Conservation (phyloP, 2,329 filamentous ascomycete species). For the Pezicula radicicola region DNA sequence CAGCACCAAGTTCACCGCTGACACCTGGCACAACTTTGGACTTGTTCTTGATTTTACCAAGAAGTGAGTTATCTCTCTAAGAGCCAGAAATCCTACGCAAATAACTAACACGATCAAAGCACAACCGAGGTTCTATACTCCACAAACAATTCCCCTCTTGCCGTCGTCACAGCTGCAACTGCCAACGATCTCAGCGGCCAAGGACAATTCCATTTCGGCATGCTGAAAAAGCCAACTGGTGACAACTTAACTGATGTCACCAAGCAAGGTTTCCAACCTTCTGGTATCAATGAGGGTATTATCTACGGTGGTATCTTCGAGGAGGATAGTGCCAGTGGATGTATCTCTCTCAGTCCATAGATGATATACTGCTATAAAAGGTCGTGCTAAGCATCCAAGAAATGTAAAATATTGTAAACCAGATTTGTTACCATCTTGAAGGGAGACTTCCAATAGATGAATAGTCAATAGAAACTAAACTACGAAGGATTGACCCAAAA, state of each 20-base stretch:
- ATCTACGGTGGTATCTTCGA: slow-evolving; percentile 51
- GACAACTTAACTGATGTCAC: slow-evolving; percentile 42
- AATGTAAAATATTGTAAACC: too few species aligned
- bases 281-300: slow-evolving; percentile 48
- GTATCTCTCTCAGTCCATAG: slow-evolving; percentile 28
- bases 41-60: slow-evolving; percentile 53
- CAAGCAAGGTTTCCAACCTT: slow-evolving; percentile 44
- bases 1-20: slow-evolving; percentile 45
- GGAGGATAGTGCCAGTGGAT: slow-evolving; percentile 43
- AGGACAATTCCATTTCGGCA: slow-evolving; percentile 60
- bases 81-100: not conserved
- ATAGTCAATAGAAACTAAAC: too few species aligned
- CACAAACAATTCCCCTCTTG: slow-evolving; percentile 39
- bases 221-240: slow-evolving; percentile 56
- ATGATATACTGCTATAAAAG: too few species aligned
- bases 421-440: too few species aligned
- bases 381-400: too few species aligned
- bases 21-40: slow-evolving; percentile 60
- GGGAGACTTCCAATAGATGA: too few species aligned
- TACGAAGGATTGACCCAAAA: too few species aligned
- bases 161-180: slow-evolving; percentile 41
- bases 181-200: slow-evolving; percentile 51
- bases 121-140: slow-evolving; percentile 58
- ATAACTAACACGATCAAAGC: slow-evolving; percentile 29
- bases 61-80: slow-evolving; percentile 39